Base-by-base conservation (phyloP, 495 filamentous ascomycete genomes). In the Alectoria sarmentosa region DNA sequence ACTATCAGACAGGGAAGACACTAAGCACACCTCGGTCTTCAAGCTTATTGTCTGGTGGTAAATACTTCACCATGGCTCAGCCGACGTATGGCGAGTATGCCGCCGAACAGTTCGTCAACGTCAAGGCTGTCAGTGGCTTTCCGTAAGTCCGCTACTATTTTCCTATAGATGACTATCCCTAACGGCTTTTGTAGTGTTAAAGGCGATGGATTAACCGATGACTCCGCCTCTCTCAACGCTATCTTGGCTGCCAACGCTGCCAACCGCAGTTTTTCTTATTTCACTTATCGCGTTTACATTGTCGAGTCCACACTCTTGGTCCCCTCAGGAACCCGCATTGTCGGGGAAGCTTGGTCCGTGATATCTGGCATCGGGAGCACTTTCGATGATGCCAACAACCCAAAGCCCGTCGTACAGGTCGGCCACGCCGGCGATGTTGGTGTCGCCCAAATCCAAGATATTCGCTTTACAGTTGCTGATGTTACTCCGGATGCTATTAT, bases 261-360 rank as follows among this genome's bases (percentile, higher is more conserved):
- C 38, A 70, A 72, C 46, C 73, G 78, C 72, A 84, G 81, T 63
- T 73, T 88, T 30, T 76, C 82, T 2, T 89, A 80, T 69, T 84
- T 90, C 67, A 85, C 86, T 4, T 74, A 76, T 30, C 86, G 87
- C 15, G 79, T 79, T 0, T 90, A 90, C 68, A 70, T 79, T 11
- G 80, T 88, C 42, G 84, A 76, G 8, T 73, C 77, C 32, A 89
- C 86, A 0, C 69, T 90, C 44, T 66, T 75, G 44, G 73, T 88
- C 46, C 86, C 85, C 0, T 70, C 76, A 0, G 79, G 79, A 13
- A 78, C 79, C 19, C 76, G 78, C 13, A 83, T 86, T 34, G 78
- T 86, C 4, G 84, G 84, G 34, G 82, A 86, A 65, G 76, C 76
- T 17, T 84, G 73, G 49, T 70, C 77, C 70, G 77, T 79, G 4